phyloP scores from a whole-genome alignment of 129 eudicot species.

The Smallanthus sonchifolius region DNA sequence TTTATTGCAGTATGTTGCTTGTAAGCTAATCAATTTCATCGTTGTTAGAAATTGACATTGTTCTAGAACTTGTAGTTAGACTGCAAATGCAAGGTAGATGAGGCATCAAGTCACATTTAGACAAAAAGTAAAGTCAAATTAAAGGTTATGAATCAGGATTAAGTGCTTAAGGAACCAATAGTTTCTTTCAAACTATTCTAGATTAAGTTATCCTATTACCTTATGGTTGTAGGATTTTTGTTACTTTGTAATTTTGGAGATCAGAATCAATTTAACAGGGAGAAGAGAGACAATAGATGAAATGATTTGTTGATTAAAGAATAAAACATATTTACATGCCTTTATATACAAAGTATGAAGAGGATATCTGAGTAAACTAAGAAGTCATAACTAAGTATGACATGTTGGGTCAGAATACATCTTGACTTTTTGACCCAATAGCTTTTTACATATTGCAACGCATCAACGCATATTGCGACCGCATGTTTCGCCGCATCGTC shows the following conservation, averaged over 20 bases:
- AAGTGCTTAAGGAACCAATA: not conserved
- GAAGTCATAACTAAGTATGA: not conserved
- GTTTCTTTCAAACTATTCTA: not conserved
- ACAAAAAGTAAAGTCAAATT: not conserved
- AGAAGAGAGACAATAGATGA: not conserved
- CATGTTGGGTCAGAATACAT: too few relatives aligned
- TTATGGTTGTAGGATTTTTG: not conserved
- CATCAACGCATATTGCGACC: too few relatives aligned
- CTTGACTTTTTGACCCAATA: too few relatives aligned
- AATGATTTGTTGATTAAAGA: not conserved
- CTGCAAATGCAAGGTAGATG: not conserved
- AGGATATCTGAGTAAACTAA: not conserved
- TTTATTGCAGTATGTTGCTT: not conserved
- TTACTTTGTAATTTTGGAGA: not conserved
- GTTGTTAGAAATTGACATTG: not conserved
- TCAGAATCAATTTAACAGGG: not conserved
- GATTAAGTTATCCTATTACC: not conserved
- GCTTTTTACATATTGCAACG: too few relatives aligned
- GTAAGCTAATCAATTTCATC: constrained; percentile 1
- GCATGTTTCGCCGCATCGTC: too few relatives aligned
- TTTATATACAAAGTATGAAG: not conserved
- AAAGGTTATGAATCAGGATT: not conserved
- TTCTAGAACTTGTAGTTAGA: constrained; percentile 15
- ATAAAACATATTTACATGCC: not conserved
- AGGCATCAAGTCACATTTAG: not conserved